phyloP scores from a whole-genome alignment of 2,329 filamentous ascomycete species.

The Colletotrichum brevisporum region DNA sequence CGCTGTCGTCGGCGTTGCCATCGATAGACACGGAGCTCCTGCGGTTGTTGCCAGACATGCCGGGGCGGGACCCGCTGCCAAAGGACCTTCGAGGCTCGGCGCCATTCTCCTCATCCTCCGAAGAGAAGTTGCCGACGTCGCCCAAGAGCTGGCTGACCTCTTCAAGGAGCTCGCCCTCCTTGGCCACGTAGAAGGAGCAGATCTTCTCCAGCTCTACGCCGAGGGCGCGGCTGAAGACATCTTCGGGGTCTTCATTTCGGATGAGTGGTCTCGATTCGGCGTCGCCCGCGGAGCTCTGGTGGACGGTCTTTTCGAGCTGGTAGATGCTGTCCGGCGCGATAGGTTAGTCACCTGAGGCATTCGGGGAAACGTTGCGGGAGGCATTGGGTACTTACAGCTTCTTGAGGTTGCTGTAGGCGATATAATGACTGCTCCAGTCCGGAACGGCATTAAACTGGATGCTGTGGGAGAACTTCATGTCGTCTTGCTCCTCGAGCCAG shows the following conservation, averaged over 20 bases:
- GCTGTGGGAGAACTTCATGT: slow-evolving; percentile 99
- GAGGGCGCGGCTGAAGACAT: slow-evolving; percentile 84
- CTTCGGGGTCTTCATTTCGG: slow-evolving; percentile 80
- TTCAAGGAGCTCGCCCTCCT: slow-evolving; percentile 88
- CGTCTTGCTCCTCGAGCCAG: slow-evolving; percentile 80
- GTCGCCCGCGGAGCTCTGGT: slow-evolving; percentile 76
- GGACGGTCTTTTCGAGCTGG: slow-evolving; percentile 87
- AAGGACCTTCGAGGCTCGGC: slow-evolving; percentile 34
- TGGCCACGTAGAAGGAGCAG: slow-evolving; percentile 88
- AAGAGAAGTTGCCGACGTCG: slow-evolving; percentile 79
- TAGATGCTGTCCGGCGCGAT: slow-evolving; percentile 79
- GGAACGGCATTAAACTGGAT: slow-evolving; percentile 99
- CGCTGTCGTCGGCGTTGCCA: slow-evolving; percentile 73
- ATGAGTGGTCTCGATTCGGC: slow-evolving; percentile 90
- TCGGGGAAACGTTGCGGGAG: neutral
- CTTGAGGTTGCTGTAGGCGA: slow-evolving; percentile 98
- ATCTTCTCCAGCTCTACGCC: slow-evolving; percentile 96
- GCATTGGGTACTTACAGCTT: slow-evolving; percentile 79
- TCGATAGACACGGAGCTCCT: slow-evolving; percentile 62
- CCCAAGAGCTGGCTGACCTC: slow-evolving; percentile 83
- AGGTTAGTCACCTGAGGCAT: slow-evolving; percentile 12
- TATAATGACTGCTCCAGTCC: slow-evolving; percentile 99
- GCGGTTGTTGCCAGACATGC: slow-evolving; percentile 56
- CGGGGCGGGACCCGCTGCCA: slow-evolving; percentile 43
- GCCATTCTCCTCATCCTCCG: slow-evolving; percentile 52